These are phyloP conservation scores for Hyphodiscus hymeniophilus DNA, from an alignment of 495 filamentous ascomycete genomes.

Conservation along the genomic window DNA sequence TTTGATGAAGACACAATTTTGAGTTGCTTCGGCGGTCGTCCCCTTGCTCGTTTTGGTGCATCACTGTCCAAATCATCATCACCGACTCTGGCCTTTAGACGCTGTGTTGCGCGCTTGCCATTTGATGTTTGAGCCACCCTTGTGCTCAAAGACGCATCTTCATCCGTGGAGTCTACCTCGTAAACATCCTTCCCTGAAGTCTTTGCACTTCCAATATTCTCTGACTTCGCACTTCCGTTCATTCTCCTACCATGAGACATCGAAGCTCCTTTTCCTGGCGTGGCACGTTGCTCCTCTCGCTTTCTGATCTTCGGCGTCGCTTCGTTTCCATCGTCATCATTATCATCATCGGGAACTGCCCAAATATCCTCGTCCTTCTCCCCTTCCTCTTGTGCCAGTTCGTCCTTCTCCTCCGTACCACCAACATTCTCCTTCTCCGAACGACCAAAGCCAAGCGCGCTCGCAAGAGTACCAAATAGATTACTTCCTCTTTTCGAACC, in stretches of 20 bases:
- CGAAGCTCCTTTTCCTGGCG: too few species aligned
- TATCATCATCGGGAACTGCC: slow-evolving; percentile 8
- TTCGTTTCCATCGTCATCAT: neutral
- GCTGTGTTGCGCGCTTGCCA: neutral
- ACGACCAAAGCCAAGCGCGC: slow-evolving; percentile 1
- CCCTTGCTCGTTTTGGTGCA: neutral
- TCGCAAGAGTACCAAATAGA: neutral
- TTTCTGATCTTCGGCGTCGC: too few species aligned
- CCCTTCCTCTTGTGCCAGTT: slow-evolving; percentile 2
- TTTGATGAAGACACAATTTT: neutral
- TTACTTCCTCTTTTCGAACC: neutral
- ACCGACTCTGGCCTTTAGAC: neutral
- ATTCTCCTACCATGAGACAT: neutral
- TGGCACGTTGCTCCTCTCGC: too few species aligned
- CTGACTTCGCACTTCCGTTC: neutral
- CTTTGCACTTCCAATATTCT: neutral
- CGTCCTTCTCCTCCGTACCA: slow-evolving; percentile 4
- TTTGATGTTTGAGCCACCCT: neutral
- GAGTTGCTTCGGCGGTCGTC: neutral
- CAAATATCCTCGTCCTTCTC: slow-evolving; percentile 6
- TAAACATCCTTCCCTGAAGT: neutral
- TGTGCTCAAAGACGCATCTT: neutral
- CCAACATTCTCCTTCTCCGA: slow-evolving; percentile 10
- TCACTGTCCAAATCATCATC: neutral
- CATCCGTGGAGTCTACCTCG: neutral